A percentile compares a stretch with the other conserved stretches of the same genome.
Conservation (phyloP, 805 yeast genomes). For the Barnettozyma pratensis region DNA sequence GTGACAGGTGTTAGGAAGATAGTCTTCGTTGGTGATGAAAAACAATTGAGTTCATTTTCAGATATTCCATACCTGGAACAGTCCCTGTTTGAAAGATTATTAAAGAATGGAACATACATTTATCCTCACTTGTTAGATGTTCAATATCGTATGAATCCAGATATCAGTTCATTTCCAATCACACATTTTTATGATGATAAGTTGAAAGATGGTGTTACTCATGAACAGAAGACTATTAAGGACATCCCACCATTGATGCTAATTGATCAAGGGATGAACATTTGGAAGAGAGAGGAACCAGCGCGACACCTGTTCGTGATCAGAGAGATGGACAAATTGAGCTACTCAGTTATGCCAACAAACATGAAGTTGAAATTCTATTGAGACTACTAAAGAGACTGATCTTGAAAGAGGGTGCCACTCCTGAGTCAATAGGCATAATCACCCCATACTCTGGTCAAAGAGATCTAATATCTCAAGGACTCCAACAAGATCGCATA, state of each 20-base stretch:
- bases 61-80: constrained; percentile 60
- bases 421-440: background rate
- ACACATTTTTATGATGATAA: constrained; percentile 43
- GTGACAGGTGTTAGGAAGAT: constrained; percentile 61
- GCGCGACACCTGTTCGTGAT: background rate
- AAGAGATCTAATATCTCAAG: background rate
- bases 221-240: constrained; percentile 41
- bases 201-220: constrained; percentile 54
- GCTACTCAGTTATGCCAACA: background rate
- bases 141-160: constrained; percentile 65
- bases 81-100: constrained; percentile 63
- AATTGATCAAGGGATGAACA: background rate
- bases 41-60: constrained; percentile 66
- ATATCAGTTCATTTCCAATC: constrained; percentile 54
- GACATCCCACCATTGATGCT: constrained; percentile 14
- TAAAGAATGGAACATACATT: constrained; percentile 53
- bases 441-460: background rate
- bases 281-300: background rate
- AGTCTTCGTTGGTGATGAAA: constrained; percentile 72
- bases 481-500: background rate
- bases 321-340: background rate
- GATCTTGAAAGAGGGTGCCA: background rate
- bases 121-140: constrained; percentile 64
- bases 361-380: background rate
- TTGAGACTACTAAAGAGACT: background rate